Evolutionary conservation across 306 rosid species (phyloP).

Genomic region (Prunus armeniaca): DNA sequence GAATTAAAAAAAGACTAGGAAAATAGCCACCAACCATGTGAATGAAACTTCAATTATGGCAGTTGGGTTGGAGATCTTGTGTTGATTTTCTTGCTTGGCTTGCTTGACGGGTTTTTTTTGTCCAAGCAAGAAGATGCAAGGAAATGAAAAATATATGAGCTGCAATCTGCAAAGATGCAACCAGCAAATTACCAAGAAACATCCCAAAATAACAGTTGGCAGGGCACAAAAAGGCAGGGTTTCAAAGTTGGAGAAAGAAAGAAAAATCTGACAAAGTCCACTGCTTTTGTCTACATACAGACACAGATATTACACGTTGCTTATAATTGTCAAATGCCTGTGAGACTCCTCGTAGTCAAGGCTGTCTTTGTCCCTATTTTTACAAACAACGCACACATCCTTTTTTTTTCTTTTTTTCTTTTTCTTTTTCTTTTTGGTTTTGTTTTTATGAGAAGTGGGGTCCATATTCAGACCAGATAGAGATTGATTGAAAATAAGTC

Average conservation of each 20-base stretch:
- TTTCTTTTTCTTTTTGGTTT: too few species aligned
- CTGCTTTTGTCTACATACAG: not conserved
- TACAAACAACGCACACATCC: not conserved
- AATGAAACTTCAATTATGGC: not conserved
- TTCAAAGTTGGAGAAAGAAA: not conserved
- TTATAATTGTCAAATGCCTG: not conserved
- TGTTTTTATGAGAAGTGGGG: too few species aligned
- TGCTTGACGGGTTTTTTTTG: not conserved
- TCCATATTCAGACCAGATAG: not conserved
- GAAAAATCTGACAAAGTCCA: not conserved
- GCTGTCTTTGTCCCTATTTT: not conserved
- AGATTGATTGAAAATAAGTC: not conserved
- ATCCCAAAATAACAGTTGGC: not conserved
- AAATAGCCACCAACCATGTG: not conserved
- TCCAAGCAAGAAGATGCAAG: not conserved
- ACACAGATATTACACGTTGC: not conserved
- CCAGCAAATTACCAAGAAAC: not conserved
- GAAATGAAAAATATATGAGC: not conserved
- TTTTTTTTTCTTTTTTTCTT: not conserved
- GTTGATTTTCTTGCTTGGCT: conserved; percentile 3
- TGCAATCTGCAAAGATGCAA: not conserved
- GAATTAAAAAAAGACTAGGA: not conserved
- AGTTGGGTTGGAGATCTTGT: not conserved
- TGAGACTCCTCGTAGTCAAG: not conserved
- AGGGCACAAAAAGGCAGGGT: not conserved